Evolutionary conservation across 176 grass and related monocot genomes (phyloP), one percentile per base, ranked within the genome.

Genomic region (Cocos nucifera): DNA sequence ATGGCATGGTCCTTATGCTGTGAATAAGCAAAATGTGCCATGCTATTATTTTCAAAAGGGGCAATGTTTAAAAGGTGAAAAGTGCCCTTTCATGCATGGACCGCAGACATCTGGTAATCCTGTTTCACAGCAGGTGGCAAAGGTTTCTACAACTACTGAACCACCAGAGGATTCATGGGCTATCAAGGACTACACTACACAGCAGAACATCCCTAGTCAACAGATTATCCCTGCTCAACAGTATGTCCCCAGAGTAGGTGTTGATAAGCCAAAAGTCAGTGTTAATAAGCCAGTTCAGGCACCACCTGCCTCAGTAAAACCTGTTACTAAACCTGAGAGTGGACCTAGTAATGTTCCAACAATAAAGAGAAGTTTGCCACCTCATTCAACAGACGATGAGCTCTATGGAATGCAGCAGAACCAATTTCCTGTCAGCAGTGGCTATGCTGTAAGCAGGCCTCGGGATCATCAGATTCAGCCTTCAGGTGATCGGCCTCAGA

Each of bases 1-100:
- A 23, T 67, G 67, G 18, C 82, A 59, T 22, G 59, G 71, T 70
- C 56, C 81, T 58, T 82, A 77, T 75, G 91, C 78, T 70, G 19
- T 24, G 0, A 70, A 48, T 52, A 98, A 92, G 50, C 83, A 98
- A 74, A 71, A 59, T 77, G 84, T 82, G 51, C 81, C 93, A 49
- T 98, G 93, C 73, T 98, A 92, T 80, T 98, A 98, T 63, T 98
- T 98, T 69, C 81, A 81, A 59, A 88, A 91, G 79, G 87, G 93
- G 14, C 91, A 77, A 57, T 98, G 93, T 79, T 25, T 98, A 15
- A 98, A 98, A 81, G 93, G 93, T 49, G 88, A 98, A 57, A 88
- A 78, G 68, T 98, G 93, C 57, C 60, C 64, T 15, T 98, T 86
- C 79, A 86, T 78, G 53, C 93, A 98, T 49, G 90, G 79, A n/a